Evolutionary conservation across 2,329 filamentous ascomycete species (phyloP), one percentile per base, ranked within the genome.

Genomic region (Neofusicoccum cordaticola): DNA sequence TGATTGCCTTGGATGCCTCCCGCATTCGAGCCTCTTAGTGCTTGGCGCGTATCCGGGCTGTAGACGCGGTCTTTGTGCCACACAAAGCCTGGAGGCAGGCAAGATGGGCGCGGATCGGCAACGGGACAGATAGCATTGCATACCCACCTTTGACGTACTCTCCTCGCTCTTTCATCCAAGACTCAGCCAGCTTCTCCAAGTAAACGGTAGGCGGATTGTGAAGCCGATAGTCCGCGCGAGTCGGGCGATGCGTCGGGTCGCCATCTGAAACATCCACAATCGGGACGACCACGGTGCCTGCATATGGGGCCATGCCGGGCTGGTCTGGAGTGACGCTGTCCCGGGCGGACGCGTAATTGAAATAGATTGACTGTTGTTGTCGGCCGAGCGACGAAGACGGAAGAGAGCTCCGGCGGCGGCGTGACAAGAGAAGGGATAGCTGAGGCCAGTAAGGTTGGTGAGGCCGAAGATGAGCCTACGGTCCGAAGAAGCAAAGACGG

Each of bases 161-260:
- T 1, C 78, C 79, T 11, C 74, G 74, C 27, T 77, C 70, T 52
- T 79, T 68, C 71, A 85, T 77, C 84, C 84, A 86, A 52, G 77
- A 71, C 11, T 70, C 72, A 0, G 76, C 84, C 7, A 86, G 70
- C 60, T 81, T 81, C 34, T 79, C 75, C 0, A 83, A 75, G 69
- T 85, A 85, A 1, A 76, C 66, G 1, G 69, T 74, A 7, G 58
- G 47, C 0, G 76, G 80, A 51, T 82, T 73, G 0, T 77, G 70
- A 22, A 73, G 67, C 3, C 71, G 69, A 63, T 78, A 79, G 2
- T 70, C 68, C n/a, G 71, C 66, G 17, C 69, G 68, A 11, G 66
- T 71, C 3, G 80, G 81, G 77, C 78, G 37, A 41, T 78, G 76
- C 0, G 67, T 69, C 0, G 73, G 65, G 63, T 79, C 75, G 0